Percentiles rank a stretch among this genome's conserved stretches.
Conservation (phyloP, 2,329 filamentous ascomycete species). For the Akanthomyces lecanii region DNA sequence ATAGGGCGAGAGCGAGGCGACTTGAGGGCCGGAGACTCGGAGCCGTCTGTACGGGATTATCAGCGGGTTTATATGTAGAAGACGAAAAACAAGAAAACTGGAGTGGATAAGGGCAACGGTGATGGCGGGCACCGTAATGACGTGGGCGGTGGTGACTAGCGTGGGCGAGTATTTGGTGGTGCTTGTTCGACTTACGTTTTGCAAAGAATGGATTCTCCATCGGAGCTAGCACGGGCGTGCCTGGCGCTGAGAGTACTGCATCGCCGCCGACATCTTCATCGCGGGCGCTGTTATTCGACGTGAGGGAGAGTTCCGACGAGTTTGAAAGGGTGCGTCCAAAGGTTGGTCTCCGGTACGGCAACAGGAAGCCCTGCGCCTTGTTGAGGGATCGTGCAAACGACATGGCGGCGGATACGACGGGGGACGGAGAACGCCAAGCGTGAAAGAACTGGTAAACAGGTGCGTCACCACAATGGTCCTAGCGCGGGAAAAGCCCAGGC, state of each 20-base stretch:
- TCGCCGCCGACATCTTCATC: conserved; percentile 31
- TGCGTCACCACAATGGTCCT: conserved; percentile 7
- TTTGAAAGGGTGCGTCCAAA: conserved; percentile 43
- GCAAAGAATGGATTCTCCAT: conserved; percentile 9
- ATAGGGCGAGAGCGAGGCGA: conserved; percentile 43
- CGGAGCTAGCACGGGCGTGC: conserved; percentile 25
- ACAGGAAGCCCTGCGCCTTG: conserved; percentile 42
- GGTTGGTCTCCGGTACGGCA: conserved; percentile 40
- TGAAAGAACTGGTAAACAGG: background rate
- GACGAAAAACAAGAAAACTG: background rate
- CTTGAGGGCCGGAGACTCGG: conserved; percentile 22
- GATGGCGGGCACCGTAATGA: background rate
- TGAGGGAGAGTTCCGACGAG: conserved; percentile 42
- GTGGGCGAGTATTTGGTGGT: background rate
- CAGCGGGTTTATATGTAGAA: conserved; percentile 3
- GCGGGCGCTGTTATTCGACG: conserved; percentile 25
- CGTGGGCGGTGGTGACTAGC: background rate
- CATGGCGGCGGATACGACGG: conserved; percentile 32
- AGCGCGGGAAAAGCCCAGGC: background rate
- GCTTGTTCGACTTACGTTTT: background rate
- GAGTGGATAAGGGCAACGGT: background rate
- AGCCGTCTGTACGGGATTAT: conserved; percentile 10
- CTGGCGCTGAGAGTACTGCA: conserved; percentile 25
- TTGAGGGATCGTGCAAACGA: conserved; percentile 44
- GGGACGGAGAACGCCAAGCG: background rate